phyloP scores from a whole-genome alignment of 2,329 filamentous ascomycete species.

The Aaosphaeria pasadenensis region DNA sequence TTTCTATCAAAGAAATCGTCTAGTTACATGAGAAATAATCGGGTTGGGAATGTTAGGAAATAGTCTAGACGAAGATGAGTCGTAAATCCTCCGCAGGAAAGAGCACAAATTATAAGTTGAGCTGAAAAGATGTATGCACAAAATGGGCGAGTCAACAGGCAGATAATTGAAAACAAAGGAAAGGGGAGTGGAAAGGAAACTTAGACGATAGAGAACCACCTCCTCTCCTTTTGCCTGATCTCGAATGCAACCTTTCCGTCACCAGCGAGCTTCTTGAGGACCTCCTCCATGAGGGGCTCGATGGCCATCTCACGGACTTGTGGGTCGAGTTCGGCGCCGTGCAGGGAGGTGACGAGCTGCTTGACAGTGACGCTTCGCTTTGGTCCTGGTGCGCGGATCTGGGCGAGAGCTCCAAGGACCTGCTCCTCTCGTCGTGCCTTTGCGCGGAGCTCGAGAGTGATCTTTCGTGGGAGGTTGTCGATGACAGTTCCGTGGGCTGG shows the following conservation, averaged over 20 bases:
- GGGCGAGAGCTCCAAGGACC: conserved; percentile 33
- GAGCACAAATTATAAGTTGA: too few species aligned
- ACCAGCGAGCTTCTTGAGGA: conserved; percentile 60
- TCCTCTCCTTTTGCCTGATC: conserved; percentile 14
- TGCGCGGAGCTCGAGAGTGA: conserved; percentile 34
- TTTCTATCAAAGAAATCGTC: too few species aligned
- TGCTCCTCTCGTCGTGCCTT: conserved; percentile 43
- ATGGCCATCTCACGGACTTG: conserved; percentile 59
- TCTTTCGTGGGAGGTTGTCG: conserved; percentile 37
- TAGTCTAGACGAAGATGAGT: too few species aligned
- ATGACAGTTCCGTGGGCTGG: conserved; percentile 47
- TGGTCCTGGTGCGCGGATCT: conserved; percentile 3
- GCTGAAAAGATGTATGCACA: too few species aligned
- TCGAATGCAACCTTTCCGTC: conserved; percentile 28
- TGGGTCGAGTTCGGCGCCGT: conserved; percentile 40
- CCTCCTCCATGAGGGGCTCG: conserved; percentile 69
- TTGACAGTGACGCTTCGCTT: conserved; percentile 35
- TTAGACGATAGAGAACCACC: conserved; percentile 13
- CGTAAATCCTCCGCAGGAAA: too few species aligned
- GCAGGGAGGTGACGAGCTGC: conserved; percentile 44
- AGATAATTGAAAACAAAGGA: too few species aligned
- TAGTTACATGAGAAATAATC: too few species aligned
- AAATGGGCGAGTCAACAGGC: too few species aligned
- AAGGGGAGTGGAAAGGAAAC: too few species aligned
- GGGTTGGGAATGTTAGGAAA: too few species aligned